Evolutionary conservation across 2,329 filamentous ascomycete species (phyloP), one percentile per base, ranked within the genome.

Genomic region (Clathrospora elynae): DNA sequence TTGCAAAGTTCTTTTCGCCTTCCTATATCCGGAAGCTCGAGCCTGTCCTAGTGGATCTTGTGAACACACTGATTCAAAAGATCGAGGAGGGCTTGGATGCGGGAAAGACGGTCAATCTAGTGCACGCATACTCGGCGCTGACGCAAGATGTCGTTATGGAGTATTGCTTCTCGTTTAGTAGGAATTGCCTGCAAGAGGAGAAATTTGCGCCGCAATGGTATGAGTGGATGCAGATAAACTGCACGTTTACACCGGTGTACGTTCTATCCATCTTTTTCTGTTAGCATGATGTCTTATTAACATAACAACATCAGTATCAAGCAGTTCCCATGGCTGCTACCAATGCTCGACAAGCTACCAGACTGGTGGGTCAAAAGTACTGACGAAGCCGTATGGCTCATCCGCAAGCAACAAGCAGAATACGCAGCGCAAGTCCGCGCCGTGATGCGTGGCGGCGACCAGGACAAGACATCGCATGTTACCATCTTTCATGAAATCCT

Each of bases 11-110:
- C 30, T 22, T 33, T 5, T 33, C 30, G 18, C 17, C 30, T 11
- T 9, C 11, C 2, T 20, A 33, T 5, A 49, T 61, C 19, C 33
- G 38, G 9, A 31, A 29, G 6, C 38, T 60, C 7, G 50, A 57
- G 23, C 46, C 55, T 4, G 35, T 44, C 6, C 45, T 60, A 18
- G 48, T 53, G 20, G 31, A 26, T 6, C 26, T 37, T 4, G 25
- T 46, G 8, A 35, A 46, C 14, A 25, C 22, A 16, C 26, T 49
- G 39, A 16, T 26, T 10, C 26, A 13, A 18, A 32, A 31, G 40
- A 17, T 51, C 7, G 28, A 44, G 7, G 35, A 19, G 19, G 18
- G 18, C 13, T n/a, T 29, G 6, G 31, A 28, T 12, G 32, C 28
- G 1, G 40, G 34, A 2, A 26, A 37, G 12, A 22, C 19, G 7